These are phyloP conservation scores for Polygonum maritimum DNA, from an alignment of 148 eudicot genomes.

Conservation along the genomic window DNA sequence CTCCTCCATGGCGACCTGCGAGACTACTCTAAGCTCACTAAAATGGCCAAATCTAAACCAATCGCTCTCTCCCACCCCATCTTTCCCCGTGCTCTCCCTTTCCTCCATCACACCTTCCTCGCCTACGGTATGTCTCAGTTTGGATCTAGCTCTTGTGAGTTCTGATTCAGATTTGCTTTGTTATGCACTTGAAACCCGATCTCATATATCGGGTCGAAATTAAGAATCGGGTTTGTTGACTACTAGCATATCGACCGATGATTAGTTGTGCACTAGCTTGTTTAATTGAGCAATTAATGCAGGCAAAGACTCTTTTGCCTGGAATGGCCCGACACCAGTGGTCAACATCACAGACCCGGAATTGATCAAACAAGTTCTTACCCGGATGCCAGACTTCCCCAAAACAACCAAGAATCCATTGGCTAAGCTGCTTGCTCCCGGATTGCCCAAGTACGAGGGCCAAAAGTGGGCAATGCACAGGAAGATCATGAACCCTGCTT, in stretches of 20 bases:
- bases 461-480: constrained; percentile 32
- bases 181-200: too few species aligned
- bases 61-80: constrained; percentile 26
- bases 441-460: constrained; percentile 29
- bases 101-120: constrained; percentile 19
- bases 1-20: constrained; percentile 23
- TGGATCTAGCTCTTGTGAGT: background rate
- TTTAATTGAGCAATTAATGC: background rate
- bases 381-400: constrained; percentile 10
- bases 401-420: constrained; percentile 10
- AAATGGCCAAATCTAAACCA: constrained; percentile 18
- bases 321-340: constrained; percentile 10
- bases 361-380: constrained; percentile 9
- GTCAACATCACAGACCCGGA: constrained; percentile 8
- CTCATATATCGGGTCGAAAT: too few species aligned
- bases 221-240: too few species aligned
- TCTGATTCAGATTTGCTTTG: background rate
- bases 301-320: constrained; percentile 9
- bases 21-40: constrained; percentile 14
- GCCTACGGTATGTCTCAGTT: constrained; percentile 26
- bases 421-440: constrained; percentile 19
- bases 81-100: constrained; percentile 22
- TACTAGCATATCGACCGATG: background rate
- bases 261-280: background rate
- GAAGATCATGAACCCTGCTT: constrained; percentile 32